Evolutionary conservation across 768 basidiomycete species (phyloP).

Genomic region (Termitomyces sp.): DNA sequence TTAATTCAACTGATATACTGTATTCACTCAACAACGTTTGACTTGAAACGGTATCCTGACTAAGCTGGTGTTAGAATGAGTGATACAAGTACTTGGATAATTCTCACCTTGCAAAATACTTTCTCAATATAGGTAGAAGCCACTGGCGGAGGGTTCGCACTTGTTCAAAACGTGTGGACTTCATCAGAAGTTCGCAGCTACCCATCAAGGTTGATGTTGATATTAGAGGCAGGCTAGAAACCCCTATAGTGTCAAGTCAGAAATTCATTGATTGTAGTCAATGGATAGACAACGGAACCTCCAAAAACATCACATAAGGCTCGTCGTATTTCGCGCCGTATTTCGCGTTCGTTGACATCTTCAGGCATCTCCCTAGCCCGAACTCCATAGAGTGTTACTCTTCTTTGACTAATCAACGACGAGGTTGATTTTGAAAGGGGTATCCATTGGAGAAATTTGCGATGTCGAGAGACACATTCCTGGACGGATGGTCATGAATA

Average conservation of each 20-base stretch:
- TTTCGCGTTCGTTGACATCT: slow-evolving; percentile 61
- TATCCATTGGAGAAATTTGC: slow-evolving; percentile 65
- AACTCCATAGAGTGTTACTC: slow-evolving; percentile 62
- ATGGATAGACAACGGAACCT: slow-evolving; percentile 29
- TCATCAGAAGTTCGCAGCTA: slow-evolving; percentile 40
- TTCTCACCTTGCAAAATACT: slow-evolving; percentile 43
- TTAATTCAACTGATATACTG: slow-evolving; percentile 50
- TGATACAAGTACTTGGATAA: too few relatives aligned
- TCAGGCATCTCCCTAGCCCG: slow-evolving; percentile 67
- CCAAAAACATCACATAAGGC: slow-evolving; percentile 66
- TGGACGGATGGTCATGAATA: slow-evolving; percentile 15
- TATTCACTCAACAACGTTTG: slow-evolving; percentile 45
- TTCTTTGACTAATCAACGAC: slow-evolving; percentile 63
- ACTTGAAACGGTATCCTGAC: slow-evolving; percentile 21
- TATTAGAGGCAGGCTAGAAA: slow-evolving; percentile 15
- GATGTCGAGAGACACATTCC: slow-evolving; percentile 55
- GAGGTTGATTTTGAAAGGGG: slow-evolving; percentile 57
- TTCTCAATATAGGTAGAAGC: slow-evolving; percentile 67
- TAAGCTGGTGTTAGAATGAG: neutral
- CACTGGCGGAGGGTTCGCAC: slow-evolving; percentile 64
- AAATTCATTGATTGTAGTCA: neutral
- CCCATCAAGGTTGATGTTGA: slow-evolving; percentile 34
- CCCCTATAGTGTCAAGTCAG: slow-evolving; percentile 23
- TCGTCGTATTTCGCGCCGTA: slow-evolving; percentile 62
- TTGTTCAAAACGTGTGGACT: slow-evolving; percentile 69